phyloP scores from a whole-genome alignment of 352 stramenopile species.

The Phytophthora vignae region DNA sequence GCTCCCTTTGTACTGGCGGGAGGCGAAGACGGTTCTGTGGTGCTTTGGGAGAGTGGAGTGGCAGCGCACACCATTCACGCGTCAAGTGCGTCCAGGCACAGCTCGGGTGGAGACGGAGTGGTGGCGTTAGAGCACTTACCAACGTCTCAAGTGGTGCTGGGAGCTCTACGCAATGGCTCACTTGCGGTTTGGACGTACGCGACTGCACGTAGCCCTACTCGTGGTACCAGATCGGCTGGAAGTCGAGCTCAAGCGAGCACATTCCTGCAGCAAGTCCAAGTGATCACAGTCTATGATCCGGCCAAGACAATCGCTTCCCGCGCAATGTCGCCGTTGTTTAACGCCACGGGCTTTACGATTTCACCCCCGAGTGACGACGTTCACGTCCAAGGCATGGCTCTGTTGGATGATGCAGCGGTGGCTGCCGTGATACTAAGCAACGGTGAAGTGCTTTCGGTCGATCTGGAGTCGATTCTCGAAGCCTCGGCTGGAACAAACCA shows the following conservation, averaged over 20 bases:
- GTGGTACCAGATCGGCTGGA: slow-evolving; percentile 7
- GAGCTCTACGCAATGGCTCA: slow-evolving; percentile 42
- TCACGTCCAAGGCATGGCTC: slow-evolving; percentile 28
- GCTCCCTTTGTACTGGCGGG: slow-evolving; percentile 64
- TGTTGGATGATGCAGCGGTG: slow-evolving; percentile 31
- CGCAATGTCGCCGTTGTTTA: slow-evolving; percentile 17
- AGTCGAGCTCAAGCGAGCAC: slow-evolving; percentile 32
- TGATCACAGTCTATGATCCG: slow-evolving; percentile 26
- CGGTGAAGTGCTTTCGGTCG: slow-evolving; percentile 38
- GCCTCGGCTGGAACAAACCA: background rate
- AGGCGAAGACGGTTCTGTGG: slow-evolving; percentile 51
- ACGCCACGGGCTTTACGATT: background rate
- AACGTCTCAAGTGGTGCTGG: slow-evolving; percentile 52
- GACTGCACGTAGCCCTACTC: slow-evolving; percentile 12
- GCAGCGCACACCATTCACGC: slow-evolving; percentile 50
- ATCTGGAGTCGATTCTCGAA: slow-evolving; percentile 37
- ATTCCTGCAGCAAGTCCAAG: slow-evolving; percentile 45
- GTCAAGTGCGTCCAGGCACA: slow-evolving; percentile 8
- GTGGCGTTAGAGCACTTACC: slow-evolving; percentile 48
- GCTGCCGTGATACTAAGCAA: slow-evolving; percentile 35
- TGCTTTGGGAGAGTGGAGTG: slow-evolving; percentile 66
- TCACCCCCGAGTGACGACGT: slow-evolving; percentile 5
- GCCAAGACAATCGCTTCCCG: slow-evolving; percentile 1
- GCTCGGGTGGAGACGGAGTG: slow-evolving; percentile 28
- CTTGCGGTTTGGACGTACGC: slow-evolving; percentile 48